Evolutionary conservation across 129 eudicot genomes (phyloP), one percentile per base, ranked within the genome.

Genomic region (Solidago caesia): DNA sequence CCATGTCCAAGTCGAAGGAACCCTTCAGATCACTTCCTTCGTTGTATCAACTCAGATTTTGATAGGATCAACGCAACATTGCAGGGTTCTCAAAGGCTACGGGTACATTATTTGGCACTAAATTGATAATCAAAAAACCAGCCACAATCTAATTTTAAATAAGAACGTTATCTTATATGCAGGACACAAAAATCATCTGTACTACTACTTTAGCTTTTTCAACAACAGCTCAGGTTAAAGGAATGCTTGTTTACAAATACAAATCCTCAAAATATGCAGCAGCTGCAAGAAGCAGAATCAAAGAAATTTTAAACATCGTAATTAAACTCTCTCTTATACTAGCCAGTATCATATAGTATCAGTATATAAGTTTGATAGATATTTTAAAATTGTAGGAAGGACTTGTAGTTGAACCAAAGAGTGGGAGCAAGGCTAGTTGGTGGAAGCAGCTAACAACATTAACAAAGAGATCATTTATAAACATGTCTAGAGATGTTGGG

Each of bases 1-100:
- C 88, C 88, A 46, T 92, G 98, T 72, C 98, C 98, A 5, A 86
- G 84, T 61, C 82, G 85, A 78, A 87, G 98, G 75, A 89, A 92
- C 82, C 98, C 98, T 13, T 89, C 98, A 2, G 98, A 92, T 75
- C 98, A 92, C 83, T 92, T 92, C 55, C 86, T 92, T 33, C 88
- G 96, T 2, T 92, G 95, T 70, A 84, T 92, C 74, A 92, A 92
- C 80, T 87, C 98, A 11, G 92, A 89, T 67, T 92, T 92, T 41
- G 98, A 92, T 73, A 71, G 71, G 48, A 96, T 92, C 44, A 83
- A 77, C 67, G 90, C 89, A n/a, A 89, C 94, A 43, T 64, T 92
- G 49, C 84, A 65, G 75, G 96, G 92, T 56, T 92, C 98, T 69
- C 79, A 75, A 8, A 82, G 84, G 74, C 77, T 74, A 55, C 61